These are phyloP conservation scores for Alectoria sarmentosa DNA, from an alignment of 495 filamentous ascomycete genomes.

Conservation along the genomic window DNA sequence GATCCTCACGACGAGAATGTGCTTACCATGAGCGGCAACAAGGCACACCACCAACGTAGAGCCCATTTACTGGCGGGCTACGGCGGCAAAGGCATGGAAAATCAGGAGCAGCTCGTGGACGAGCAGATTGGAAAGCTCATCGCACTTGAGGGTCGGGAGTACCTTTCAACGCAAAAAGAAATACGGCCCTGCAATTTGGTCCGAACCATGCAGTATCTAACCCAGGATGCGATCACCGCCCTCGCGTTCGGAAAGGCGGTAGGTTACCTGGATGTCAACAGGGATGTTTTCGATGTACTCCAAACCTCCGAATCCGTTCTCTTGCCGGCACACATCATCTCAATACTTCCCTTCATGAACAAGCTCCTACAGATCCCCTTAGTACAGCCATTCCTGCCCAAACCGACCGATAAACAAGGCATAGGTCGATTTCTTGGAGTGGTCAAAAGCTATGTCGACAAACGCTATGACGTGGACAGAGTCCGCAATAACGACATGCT, in stretches of 20 bases:
- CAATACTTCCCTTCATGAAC: background rate
- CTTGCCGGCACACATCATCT: no score
- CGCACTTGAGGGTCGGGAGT: slow-evolving; percentile 32
- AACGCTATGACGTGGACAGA: slow-evolving; percentile 30
- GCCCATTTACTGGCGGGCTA: slow-evolving; percentile 32
- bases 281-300: background rate
- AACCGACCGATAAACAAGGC: slow-evolving; percentile 27
- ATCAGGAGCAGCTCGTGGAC: slow-evolving; percentile 43
- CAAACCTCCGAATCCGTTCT: background rate
- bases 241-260: slow-evolving; percentile 44
- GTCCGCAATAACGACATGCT: slow-evolving; percentile 37
- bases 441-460: slow-evolving; percentile 29
- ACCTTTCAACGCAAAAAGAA: slow-evolving; percentile 26
- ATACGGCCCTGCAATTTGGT: no score
- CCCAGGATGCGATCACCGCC: slow-evolving; percentile 43
- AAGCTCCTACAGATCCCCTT: background rate
- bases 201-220: slow-evolving; percentile 38
- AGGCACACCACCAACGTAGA: slow-evolving; percentile 31
- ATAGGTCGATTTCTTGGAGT: slow-evolving; percentile 26
- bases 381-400: slow-evolving; percentile 21
- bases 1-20: background rate
- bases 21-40: background rate
- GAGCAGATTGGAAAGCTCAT: slow-evolving; percentile 34
- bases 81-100: slow-evolving; percentile 41
- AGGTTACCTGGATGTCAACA: slow-evolving; percentile 31